Evolutionary conservation across 2,329 filamentous ascomycete species (phyloP).

Genomic region (Colletotrichum liriopes): DNA sequence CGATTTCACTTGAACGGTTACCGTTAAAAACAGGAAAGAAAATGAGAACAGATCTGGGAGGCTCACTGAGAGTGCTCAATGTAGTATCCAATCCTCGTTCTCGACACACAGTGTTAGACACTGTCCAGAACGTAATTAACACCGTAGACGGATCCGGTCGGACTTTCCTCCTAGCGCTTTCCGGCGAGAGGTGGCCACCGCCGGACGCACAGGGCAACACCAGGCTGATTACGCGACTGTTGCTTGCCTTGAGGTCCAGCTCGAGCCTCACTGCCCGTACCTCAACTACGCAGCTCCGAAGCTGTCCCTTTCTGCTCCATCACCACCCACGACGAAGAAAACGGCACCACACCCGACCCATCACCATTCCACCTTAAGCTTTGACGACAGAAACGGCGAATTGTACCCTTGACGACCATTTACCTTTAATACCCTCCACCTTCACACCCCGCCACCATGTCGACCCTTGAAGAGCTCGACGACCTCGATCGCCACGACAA

Average conservation of each 20-base stretch:
- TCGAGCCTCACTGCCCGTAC: conserved; percentile 33
- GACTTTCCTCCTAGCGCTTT: conserved; percentile 44
- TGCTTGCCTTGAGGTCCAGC: conserved; percentile 45
- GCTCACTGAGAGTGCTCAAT: background rate
- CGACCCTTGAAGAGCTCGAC: conserved; percentile 92
- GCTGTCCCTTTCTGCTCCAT: conserved; percentile 43
- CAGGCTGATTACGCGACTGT: conserved; percentile 46
- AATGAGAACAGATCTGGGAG: background rate
- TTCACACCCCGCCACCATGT: conserved; percentile 71
- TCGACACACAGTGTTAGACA: background rate
- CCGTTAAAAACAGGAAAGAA: background rate
- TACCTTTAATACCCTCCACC: conserved; percentile 22
- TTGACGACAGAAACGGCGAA: conserved; percentile 24
- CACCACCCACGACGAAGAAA: conserved; percentile 33
- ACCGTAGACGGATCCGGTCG: conserved; percentile 41
- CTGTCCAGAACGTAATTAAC: rapidly evolving
- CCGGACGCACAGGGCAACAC: conserved; percentile 43
- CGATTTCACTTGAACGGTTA: background rate
- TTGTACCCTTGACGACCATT: background rate
- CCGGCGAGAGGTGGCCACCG: conserved; percentile 22
- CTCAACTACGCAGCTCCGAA: conserved; percentile 42
- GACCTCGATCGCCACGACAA: conserved; percentile 86
- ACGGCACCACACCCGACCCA: conserved; percentile 9
- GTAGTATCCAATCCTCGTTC: background rate
- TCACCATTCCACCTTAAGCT: conserved; percentile 7